A percentile compares a stretch with the other conserved stretches of the same genome.
Evolutionary conservation across 805 yeast genomes (phyloP).

Genomic region (Zygosaccharomyces bailii): DNA sequence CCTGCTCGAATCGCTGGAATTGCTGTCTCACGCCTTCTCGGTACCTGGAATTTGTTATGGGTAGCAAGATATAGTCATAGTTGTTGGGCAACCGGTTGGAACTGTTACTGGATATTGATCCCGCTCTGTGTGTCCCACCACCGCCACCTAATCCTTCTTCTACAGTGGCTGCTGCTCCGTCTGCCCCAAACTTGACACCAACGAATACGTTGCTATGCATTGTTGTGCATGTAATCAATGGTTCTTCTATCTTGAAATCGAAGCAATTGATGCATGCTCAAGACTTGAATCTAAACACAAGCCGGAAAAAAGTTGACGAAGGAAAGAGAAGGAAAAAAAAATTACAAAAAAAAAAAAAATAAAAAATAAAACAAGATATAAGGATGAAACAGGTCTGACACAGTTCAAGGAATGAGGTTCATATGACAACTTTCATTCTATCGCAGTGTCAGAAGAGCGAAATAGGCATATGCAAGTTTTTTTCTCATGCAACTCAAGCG

Average conservation of each 20-base stretch:
- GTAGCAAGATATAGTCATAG: constrained; percentile 51
- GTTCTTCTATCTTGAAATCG: not conserved
- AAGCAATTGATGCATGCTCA: not conserved
- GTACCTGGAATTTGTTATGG: constrained; percentile 52
- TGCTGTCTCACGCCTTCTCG: constrained; percentile 42
- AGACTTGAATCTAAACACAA: not conserved
- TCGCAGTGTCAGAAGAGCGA: not conserved
- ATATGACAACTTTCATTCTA: not conserved
- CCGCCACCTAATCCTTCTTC: constrained; percentile 26
- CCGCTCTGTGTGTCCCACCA: constrained; percentile 14
- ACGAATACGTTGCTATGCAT: constrained; percentile 38
- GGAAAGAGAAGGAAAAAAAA: constrained; percentile 1
- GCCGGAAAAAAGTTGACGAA: not conserved
- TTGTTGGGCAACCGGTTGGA: constrained; percentile 20
- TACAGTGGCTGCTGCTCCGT: constrained; percentile 23
- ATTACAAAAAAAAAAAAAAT: not conserved
- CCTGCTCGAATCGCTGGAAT: constrained; percentile 32
- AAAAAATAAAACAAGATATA: not conserved
- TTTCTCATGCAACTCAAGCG: not conserved
- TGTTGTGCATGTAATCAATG: not conserved
- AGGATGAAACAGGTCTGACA: not conserved
- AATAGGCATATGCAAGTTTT: not conserved
- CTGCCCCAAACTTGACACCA: constrained; percentile 46
- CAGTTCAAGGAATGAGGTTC: not conserved
- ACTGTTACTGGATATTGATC: constrained; percentile 7